Conservation (phyloP, 1,284 basidiomycete genomes). For the Vanrija sp. region DNA sequence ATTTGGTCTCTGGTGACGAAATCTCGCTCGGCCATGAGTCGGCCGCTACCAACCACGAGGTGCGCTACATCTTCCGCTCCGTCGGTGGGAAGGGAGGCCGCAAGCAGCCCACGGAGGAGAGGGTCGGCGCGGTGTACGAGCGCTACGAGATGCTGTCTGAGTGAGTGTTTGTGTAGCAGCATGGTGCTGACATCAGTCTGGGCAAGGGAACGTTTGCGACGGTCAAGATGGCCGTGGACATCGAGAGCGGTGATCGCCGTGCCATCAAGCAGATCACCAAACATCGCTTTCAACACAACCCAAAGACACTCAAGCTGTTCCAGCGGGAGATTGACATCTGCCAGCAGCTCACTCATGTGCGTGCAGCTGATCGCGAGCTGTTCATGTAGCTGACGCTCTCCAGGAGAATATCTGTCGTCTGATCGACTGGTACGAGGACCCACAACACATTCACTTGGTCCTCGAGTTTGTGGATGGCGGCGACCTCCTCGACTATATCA, state of each 20-base stretch:
- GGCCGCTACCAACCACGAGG: conserved; percentile 49
- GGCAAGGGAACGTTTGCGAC: conserved; percentile 50
- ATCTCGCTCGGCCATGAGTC: conserved; percentile 67
- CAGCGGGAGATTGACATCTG: conserved; percentile 77
- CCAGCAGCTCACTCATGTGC: conserved; percentile 63
- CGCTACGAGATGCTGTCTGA: conserved; percentile 41
- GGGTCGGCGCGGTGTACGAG: conserved; percentile 50
- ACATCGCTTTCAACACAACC: conserved; percentile 49
- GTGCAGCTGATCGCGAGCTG: conserved; percentile 12
- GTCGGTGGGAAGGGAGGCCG: conserved; percentile 36
- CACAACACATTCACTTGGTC: conserved; percentile 58
- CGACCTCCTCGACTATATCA: conserved; percentile 78
- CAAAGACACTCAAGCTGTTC: conserved; percentile 55
- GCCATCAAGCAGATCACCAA: conserved; percentile 50
- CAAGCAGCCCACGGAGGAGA: conserved; percentile 37
- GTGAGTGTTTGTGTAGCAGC: conserved; percentile 23
- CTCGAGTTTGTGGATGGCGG: conserved; percentile 70
- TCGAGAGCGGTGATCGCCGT: conserved; percentile 42
- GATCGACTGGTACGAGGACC: conserved; percentile 70
- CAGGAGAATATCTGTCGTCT: conserved; percentile 73
- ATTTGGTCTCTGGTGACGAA: conserved; percentile 74
- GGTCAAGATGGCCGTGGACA: conserved; percentile 46
- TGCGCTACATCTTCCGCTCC: conserved; percentile 52
- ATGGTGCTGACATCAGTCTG: conserved; percentile 28
- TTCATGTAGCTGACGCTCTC: neutral